These are phyloP conservation scores for Amylostereum chailletii DNA, from an alignment of 1,284 basidiomycete species.

Conservation along the genomic window DNA sequence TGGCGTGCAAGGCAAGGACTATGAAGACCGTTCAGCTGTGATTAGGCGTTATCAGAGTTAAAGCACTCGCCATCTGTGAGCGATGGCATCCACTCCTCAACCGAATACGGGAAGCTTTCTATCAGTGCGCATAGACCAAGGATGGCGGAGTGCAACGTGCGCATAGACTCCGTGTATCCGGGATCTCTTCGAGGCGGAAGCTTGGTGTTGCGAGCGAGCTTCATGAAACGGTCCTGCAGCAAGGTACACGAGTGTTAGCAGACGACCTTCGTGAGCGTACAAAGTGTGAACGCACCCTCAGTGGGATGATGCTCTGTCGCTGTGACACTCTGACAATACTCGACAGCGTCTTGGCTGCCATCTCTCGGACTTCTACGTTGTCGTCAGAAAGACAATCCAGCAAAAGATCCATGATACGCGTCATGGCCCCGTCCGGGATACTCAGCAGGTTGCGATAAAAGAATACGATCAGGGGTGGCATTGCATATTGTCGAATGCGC, in stretches of 20 bases:
- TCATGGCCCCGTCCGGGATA: conserved; percentile 58
- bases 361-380: conserved; percentile 91
- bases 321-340: conserved; percentile 92
- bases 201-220: conserved; percentile 49
- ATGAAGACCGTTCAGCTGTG: neutral
- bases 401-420: conserved; percentile 72
- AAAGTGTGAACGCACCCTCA: conserved; percentile 53
- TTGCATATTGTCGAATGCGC: conserved; percentile 67
- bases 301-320: conserved; percentile 75
- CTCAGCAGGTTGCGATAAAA: conserved; percentile 81
- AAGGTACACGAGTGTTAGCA: conserved; percentile 7
- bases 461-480: conserved; percentile 73
- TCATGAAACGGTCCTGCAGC: conserved; percentile 70
- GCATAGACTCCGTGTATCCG: conserved; percentile 66
- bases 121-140: conserved; percentile 83
- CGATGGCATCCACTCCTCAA: conserved; percentile 71
- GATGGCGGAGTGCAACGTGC: conserved; percentile 82
- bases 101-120: conserved; percentile 73
- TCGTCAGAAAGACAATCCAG: conserved; percentile 81
- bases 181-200: conserved; percentile 69
- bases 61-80: conserved; percentile 55
- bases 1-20: conserved; percentile 76
- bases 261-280: conserved; percentile 4
- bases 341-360: conserved; percentile 85
- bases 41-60: neutral